Base-by-base conservation (phyloP, 1,284 basidiomycete genomes). In the Polyporus tsugae region DNA sequence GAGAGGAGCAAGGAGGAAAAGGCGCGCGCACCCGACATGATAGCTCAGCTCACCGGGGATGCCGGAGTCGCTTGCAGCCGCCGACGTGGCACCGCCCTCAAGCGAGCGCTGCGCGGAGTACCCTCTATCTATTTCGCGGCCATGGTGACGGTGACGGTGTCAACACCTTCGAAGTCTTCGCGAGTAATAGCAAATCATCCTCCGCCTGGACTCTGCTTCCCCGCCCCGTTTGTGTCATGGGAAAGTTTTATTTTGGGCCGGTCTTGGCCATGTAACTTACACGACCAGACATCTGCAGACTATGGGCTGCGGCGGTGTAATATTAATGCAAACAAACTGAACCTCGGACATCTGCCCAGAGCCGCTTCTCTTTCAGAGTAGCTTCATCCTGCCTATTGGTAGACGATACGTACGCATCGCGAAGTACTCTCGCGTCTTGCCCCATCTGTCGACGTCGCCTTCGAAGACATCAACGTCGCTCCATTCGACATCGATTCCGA, bases 401-500 rank as follows among this genome's bases (percentile, higher is more conserved):
- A 92, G 78, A 53, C 88, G 83, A 77, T 94, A 95, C 64, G 88
- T 77, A 61, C 90, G 88, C 74, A 90, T 76, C 52, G 84, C 87
- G 74, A 95, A 95, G 74, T 95, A 95, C 75, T 89, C 85, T 58
- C 90, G 84, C 60, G 89, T 92, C 63, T 86, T 80, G 10, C 89
- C 90, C 93, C 93, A 95, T 67, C 87, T 83, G 57, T 85, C 84
- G 42, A 77, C 83, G 60, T 83, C 81, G 25, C 77, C 81, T 15
- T 76, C 78, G 46, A 82, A 79, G 29, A 93, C 86, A 71, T 92
- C 89, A 4, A 95, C 86, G 74, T 94, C 90, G 49, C 81, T 82
- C 95, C 95, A 97, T 29, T 83, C 74, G 19, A 94, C 88, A 60
- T 88, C 83, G 19, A 94, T 78, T 0, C 97, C 97, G 2, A 95